Percentiles rank a stretch among this genome's conserved stretches.
Evolutionary conservation across 179 eudicot species (phyloP).

Genomic region (Actinidia polygama): DNA sequence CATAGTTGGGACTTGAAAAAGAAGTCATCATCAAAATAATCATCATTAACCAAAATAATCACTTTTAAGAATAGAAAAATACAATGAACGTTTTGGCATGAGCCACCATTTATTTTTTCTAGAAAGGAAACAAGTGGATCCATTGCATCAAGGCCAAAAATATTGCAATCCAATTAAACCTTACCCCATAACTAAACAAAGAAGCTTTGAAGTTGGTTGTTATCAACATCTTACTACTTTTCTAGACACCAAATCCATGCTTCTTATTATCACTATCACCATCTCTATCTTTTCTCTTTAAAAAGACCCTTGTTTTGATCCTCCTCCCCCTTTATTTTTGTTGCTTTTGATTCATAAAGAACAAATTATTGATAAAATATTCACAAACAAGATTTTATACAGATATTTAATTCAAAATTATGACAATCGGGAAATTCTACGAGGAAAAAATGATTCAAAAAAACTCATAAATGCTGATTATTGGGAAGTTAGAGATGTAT

Average conservation of each 20-base stretch:
- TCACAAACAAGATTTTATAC: too few relatives aligned
- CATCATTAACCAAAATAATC: neutral
- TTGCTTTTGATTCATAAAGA: neutral
- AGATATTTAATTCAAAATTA: too few relatives aligned
- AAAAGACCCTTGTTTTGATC: neutral
- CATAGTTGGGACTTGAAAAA: neutral
- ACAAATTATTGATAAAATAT: too few relatives aligned
- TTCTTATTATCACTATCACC: conserved; percentile 35
- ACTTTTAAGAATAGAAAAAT: neutral
- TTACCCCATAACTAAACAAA: neutral
- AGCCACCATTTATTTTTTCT: neutral
- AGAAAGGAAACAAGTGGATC: neutral
- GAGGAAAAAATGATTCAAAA: too few relatives aligned
- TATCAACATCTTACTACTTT: conserved; percentile 17
- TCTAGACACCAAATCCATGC: conserved; percentile 17
- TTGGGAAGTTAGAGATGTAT: too few relatives aligned
- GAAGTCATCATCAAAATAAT: neutral
- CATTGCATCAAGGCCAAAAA: conserved; percentile 9
- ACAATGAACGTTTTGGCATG: neutral
- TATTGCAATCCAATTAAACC: neutral
- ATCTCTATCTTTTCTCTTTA: conserved; percentile 14
- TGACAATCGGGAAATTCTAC: too few relatives aligned
- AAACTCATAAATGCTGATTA: too few relatives aligned
- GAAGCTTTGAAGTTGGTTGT: conserved; percentile 23
- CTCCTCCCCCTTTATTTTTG: neutral